Evolutionary conservation across 495 filamentous ascomycete species (phyloP).

Genomic region (Parathielavia appendiculata): DNA sequence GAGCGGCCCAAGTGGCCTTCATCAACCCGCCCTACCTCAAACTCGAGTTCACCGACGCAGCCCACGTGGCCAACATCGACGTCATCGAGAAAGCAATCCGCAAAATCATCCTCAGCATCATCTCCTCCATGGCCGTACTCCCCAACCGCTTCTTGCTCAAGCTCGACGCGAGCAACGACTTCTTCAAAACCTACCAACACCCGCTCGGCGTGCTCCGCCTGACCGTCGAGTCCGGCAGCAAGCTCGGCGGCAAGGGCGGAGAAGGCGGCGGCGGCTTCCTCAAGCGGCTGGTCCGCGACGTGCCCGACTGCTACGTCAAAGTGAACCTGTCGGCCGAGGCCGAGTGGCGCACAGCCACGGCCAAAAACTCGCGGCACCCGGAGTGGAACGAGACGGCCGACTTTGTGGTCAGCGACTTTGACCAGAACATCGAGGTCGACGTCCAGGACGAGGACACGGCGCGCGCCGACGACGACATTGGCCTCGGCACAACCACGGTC

Average conservation of each 20-base stretch:
- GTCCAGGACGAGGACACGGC: slow-evolving; percentile 39
- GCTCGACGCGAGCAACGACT: slow-evolving; percentile 38
- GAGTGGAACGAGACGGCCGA: slow-evolving; percentile 41
- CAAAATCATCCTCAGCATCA: slow-evolving; percentile 37
- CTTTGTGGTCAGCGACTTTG: slow-evolving; percentile 36
- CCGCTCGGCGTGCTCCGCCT: slow-evolving; percentile 38
- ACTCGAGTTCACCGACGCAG: slow-evolving; percentile 40
- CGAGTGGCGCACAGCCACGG: slow-evolving; percentile 33
- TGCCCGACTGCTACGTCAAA: slow-evolving; percentile 39
- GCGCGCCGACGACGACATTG: slow-evolving; percentile 37
- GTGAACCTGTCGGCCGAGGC: slow-evolving; percentile 36
- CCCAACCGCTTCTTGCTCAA: slow-evolving; percentile 43
- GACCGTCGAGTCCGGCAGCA: slow-evolving; percentile 35
- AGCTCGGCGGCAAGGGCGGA: slow-evolving; percentile 26
- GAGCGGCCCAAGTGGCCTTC: slow-evolving; percentile 41
- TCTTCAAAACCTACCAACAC: slow-evolving; percentile 40
- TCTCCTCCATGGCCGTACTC: slow-evolving; percentile 36
- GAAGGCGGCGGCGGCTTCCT: slow-evolving; percentile 28
- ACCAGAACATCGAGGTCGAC: slow-evolving; percentile 35
- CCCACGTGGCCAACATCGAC: slow-evolving; percentile 35
- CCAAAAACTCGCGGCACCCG: slow-evolving; percentile 37
- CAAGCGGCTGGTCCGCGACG: slow-evolving; percentile 31
- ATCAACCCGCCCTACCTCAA: slow-evolving; percentile 40
- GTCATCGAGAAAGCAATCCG: slow-evolving; percentile 34
- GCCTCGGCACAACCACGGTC: slow-evolving; percentile 34